phyloP scores from a whole-genome alignment of 2,329 filamentous ascomycete genomes.

The Juglanconis oblonga region DNA sequence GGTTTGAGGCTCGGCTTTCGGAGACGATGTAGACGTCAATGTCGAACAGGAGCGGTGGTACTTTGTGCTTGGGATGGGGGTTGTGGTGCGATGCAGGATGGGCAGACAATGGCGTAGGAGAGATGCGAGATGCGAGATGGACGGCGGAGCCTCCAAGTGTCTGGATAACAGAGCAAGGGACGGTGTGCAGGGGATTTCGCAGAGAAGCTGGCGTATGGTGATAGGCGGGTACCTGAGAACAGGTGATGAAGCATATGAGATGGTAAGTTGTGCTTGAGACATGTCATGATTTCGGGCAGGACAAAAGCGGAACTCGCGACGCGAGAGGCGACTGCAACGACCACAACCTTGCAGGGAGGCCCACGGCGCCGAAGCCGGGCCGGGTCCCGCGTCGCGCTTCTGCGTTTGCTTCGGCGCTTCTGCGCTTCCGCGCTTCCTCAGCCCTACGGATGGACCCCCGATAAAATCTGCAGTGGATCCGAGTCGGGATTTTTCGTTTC shows the following conservation, averaged over 20 bases:
- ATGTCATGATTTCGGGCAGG: constrained; percentile 9
- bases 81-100: constrained; percentile 16
- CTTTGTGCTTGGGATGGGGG: constrained; percentile 4
- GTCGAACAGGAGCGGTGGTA: not conserved
- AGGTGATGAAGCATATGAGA: not conserved
- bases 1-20: constrained; percentile 10
- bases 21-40: not conserved
- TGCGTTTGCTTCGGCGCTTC: not conserved
- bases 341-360: not conserved
- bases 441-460: constrained; percentile 3
- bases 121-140: constrained; percentile 13
- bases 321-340: not conserved
- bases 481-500: not conserved
- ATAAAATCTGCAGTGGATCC: not conserved
- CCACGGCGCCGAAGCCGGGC: not conserved
- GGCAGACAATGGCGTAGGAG: constrained; percentile 18
- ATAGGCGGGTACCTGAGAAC: not conserved
- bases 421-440: not conserved
- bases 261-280: constrained; percentile 1
- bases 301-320: constrained; percentile 14
- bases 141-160: constrained; percentile 29
- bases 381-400: not conserved
- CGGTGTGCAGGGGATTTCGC: too few species aligned
- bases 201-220: not conserved
- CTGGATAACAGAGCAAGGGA: not conserved